Conservation (phyloP, 768 basidiomycete genomes). For the Hirschioporus abietinus region DNA sequence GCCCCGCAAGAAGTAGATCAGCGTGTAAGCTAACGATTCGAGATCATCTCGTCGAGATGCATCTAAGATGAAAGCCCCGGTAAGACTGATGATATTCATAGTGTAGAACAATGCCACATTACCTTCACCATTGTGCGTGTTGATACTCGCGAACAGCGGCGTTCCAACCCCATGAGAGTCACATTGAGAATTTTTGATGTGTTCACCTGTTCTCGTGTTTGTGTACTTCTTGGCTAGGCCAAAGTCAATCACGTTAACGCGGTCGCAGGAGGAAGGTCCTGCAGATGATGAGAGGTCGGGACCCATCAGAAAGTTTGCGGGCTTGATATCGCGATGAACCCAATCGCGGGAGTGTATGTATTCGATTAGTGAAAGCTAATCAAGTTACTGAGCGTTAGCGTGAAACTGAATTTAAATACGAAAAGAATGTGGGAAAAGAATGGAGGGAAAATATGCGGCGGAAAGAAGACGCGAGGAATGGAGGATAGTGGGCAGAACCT, state of each 20-base stretch:
- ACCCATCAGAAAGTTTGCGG: conserved; percentile 98
- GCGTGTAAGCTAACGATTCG: conserved; percentile 77
- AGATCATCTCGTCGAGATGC: conserved; percentile 75
- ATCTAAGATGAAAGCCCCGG: conserved; percentile 38
- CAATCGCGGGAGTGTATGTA: conserved; percentile 95
- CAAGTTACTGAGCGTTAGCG: background rate
- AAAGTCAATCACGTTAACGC: conserved; percentile 91
- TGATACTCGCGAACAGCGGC: conserved; percentile 67
- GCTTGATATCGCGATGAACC: conserved; percentile 96
- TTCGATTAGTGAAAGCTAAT: conserved; percentile 88
- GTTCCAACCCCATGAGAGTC: conserved; percentile 79
- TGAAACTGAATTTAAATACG: conserved; percentile 7
- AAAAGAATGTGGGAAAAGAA: conserved; percentile 14
- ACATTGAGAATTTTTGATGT: conserved; percentile 70
- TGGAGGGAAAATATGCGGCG: conserved; percentile 10
- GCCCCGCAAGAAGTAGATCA: conserved; percentile 75
- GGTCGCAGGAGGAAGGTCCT: conserved; percentile 43
- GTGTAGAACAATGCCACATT: conserved; percentile 11
- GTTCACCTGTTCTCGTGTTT: conserved; percentile 55
- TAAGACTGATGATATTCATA: background rate
- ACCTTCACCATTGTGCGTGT: conserved; percentile 73
- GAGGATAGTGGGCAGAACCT: conserved; percentile 4
- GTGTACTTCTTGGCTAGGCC: conserved; percentile 78
- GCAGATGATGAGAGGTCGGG: conserved; percentile 52
- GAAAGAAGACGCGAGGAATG: conserved; percentile 14